phyloP scores from a whole-genome alignment of 805 yeast genomes.

The Huiozyma naganishii region DNA sequence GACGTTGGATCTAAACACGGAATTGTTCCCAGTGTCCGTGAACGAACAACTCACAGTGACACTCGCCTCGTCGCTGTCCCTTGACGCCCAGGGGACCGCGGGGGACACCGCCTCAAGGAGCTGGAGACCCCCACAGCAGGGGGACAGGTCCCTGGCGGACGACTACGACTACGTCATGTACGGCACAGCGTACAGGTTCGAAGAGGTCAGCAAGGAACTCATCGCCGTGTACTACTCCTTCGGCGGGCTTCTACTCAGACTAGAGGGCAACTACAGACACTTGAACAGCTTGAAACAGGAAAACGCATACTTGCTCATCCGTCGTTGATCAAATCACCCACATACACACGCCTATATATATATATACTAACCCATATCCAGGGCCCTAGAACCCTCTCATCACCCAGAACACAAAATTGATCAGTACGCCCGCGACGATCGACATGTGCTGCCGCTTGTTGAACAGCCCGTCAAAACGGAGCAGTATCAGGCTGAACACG shows the following conservation, averaged over 20 bases:
- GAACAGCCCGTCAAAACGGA: slow-evolving; percentile 51
- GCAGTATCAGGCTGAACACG: slow-evolving; percentile 51
- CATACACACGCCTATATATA: not conserved
- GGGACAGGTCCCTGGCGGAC: slow-evolving; percentile 81
- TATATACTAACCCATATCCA: no score
- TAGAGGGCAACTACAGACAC: slow-evolving; percentile 90
- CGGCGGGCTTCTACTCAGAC: slow-evolving; percentile 87
- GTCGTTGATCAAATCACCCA: slow-evolving; percentile 31
- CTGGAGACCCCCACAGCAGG: slow-evolving; percentile 57
- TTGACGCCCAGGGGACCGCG: slow-evolving; percentile 40
- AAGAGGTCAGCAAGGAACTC: slow-evolving; percentile 57
- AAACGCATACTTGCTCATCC: slow-evolving; percentile 79
- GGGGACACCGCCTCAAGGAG: slow-evolving; percentile 27
- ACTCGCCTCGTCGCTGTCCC: slow-evolving; percentile 61
- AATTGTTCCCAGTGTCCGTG: slow-evolving; percentile 72
- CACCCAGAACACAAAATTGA: slow-evolving; percentile 60
- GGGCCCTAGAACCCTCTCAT: slow-evolving; percentile 3
- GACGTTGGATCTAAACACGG: slow-evolving; percentile 83
- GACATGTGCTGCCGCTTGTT: slow-evolving; percentile 56
- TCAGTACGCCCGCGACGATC: slow-evolving; percentile 55
- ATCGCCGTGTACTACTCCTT: slow-evolving; percentile 89
- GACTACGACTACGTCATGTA: slow-evolving; percentile 98
- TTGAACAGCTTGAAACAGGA: slow-evolving; percentile 87
- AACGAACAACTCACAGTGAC: slow-evolving; percentile 78
- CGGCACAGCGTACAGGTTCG: slow-evolving; percentile 94